These are phyloP conservation scores for Alternaria sp. DNA, from an alignment of 2,329 filamentous ascomycete species.

Conservation along the genomic window DNA sequence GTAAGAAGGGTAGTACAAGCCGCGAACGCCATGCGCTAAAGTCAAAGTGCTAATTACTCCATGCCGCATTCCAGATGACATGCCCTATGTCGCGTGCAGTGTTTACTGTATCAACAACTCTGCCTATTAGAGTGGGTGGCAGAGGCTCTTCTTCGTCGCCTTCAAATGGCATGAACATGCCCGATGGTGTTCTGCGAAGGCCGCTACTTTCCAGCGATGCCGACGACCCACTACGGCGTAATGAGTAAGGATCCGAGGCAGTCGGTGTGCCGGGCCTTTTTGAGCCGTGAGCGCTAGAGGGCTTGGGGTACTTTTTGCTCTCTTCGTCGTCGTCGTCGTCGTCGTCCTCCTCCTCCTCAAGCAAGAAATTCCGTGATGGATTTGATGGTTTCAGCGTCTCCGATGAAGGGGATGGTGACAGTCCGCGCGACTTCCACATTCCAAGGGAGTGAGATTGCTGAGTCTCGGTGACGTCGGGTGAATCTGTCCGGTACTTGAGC, in stretches of 20 bases:
- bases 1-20: slow-evolving; percentile 32
- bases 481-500: slow-evolving; percentile 82
- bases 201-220: slow-evolving; percentile 54
- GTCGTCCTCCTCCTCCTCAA: slow-evolving; percentile 59
- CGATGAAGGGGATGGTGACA: slow-evolving; percentile 80
- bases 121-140: slow-evolving; percentile 72
- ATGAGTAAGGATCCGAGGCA: slow-evolving; percentile 37
- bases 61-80: slow-evolving; percentile 73
- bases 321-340: slow-evolving; percentile 51
- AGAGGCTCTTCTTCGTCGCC: slow-evolving; percentile 71
- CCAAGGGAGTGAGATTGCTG: slow-evolving; percentile 53
- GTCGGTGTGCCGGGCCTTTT: slow-evolving; percentile 50
- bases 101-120: slow-evolving; percentile 80
- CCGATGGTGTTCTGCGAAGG: slow-evolving; percentile 80
- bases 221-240: slow-evolving; percentile 28
- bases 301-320: slow-evolving; percentile 57
- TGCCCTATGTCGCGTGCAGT: slow-evolving; percentile 70
- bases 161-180: slow-evolving; percentile 91
- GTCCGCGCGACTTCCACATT: slow-evolving; percentile 56
- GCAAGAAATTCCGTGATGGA: slow-evolving; percentile 70
- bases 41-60: slow-evolving; percentile 57
- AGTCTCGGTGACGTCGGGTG: slow-evolving; percentile 71
- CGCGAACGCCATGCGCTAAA: slow-evolving; percentile 39
- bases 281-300: slow-evolving; percentile 48
- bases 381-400: slow-evolving; percentile 79